Evolutionary conservation across 805 yeast genomes (phyloP).

Genomic region (Candida michaelii): DNA sequence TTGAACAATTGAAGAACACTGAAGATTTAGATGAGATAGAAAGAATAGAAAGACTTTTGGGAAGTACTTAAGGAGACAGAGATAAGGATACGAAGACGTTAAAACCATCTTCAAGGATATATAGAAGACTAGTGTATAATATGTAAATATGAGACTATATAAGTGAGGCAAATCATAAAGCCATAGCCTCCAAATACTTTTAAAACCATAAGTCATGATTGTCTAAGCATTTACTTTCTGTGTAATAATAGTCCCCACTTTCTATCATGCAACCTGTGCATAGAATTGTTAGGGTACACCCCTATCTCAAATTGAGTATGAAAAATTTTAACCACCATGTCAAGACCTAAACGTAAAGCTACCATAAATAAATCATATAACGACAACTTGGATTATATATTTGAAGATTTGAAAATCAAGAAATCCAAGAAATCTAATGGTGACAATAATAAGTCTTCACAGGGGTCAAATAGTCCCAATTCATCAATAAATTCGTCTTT

Average conservation of each 20-base stretch:
- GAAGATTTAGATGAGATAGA: conserved; percentile 63
- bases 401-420: conserved; percentile 20
- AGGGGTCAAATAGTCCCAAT: not conserved
- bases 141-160: no score
- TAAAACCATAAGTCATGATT: no score
- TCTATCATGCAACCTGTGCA: no score
- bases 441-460: not conserved
- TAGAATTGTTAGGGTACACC: no score
- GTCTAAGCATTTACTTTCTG: no score
- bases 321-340: conserved; percentile 15
- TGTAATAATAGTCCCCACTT: no score
- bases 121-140: no score
- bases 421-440: not conserved
- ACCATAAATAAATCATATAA: conserved; percentile 35
- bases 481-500: not conserved
- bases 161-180: no score
- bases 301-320: not conserved
- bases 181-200: no score
- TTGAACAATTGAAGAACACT: conserved; percentile 59
- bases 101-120: no score
- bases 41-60: conserved; percentile 11
- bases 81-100: no score
- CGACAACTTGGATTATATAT: conserved; percentile 30
- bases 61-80: no score
- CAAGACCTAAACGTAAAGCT: conserved; percentile 38